Conservation (phyloP, 495 filamentous ascomycete genomes). For the Hypoxylon lienhwacheense region DNA sequence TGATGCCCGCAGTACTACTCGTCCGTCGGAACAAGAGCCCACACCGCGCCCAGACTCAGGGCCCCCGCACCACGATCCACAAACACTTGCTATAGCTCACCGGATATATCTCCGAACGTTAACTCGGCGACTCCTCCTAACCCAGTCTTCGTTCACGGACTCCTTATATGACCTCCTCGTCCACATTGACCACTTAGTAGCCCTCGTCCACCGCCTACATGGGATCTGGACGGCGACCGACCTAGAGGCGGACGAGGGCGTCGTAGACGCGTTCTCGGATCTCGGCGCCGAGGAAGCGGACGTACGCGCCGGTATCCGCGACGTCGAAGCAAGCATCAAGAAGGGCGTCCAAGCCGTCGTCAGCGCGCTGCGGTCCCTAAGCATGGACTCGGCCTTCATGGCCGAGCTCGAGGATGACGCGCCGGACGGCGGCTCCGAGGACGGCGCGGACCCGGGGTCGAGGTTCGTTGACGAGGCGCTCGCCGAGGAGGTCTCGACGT, state of each 20-base stretch:
- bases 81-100: conserved; percentile 79
- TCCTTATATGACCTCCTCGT: conserved; percentile 70
- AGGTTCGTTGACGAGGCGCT: conserved; percentile 4
- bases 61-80: conserved; percentile 64
- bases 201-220: conserved; percentile 71
- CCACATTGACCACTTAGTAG: conserved; percentile 74
- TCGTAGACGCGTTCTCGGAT: conserved; percentile 71
- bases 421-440: conserved; percentile 24
- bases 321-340: conserved; percentile 56
- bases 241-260: conserved; percentile 75
- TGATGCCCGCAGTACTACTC: neutral
- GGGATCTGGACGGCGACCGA: conserved; percentile 71
- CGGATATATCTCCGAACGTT: conserved; percentile 70
- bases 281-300: conserved; percentile 68
- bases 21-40: conserved; percentile 1
- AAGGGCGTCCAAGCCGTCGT: conserved; percentile 65
- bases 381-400: conserved; percentile 32
- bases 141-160: conserved; percentile 66
- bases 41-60: conserved; percentile 7
- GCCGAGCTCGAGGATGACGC: conserved; percentile 37
- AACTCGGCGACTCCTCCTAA: conserved; percentile 68
- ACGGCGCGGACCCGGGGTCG: conserved; percentile 9
- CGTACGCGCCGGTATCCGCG: conserved; percentile 59
- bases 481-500: conserved; percentile 48
- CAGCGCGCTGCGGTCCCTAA: conserved; percentile 47